phyloP scores from a whole-genome alignment of 306 rosid species.

The Trifolium repens region DNA sequence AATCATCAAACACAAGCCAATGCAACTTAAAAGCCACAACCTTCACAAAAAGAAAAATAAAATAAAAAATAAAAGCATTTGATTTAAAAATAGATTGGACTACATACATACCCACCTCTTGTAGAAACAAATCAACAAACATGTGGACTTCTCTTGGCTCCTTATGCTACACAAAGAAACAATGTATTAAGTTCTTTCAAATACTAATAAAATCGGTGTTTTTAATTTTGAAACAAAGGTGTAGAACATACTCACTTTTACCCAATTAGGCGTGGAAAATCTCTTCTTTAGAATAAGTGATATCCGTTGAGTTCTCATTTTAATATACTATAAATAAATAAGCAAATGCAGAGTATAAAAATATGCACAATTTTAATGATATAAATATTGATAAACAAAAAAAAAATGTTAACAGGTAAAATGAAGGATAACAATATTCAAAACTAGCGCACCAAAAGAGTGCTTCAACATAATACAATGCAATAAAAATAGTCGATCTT shows the following conservation, averaged over 20 bases:
- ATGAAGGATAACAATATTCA: no score
- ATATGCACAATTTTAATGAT: neutral
- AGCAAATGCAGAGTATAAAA: constrained; percentile 21
- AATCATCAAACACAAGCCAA: constrained; percentile 20
- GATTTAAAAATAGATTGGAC: neutral
- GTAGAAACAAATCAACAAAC: constrained; percentile 91
- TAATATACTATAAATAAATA: constrained; percentile 72
- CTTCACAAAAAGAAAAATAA: neutral
- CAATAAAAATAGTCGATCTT: no score
- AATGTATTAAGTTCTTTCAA: constrained; percentile 33
- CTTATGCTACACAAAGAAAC: constrained; percentile 71
- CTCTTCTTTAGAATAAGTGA: constrained; percentile 81
- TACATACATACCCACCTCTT: constrained; percentile 77
- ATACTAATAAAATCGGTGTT: constrained; percentile 6
- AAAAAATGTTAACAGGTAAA: no score
- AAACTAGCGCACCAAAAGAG: no score
- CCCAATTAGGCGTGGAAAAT: constrained; percentile 87
- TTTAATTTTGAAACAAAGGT: constrained; percentile 15
- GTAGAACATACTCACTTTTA: constrained; percentile 64
- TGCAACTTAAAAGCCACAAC: neutral
- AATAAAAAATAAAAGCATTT: neutral
- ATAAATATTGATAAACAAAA: neutral
- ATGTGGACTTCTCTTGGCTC: constrained; percentile 98
- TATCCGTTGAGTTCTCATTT: constrained; percentile 75
- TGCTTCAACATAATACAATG: no score